These are phyloP conservation scores for Croton setiger DNA, from an alignment of 441 rosid species.

Conservation along the genomic window DNA sequence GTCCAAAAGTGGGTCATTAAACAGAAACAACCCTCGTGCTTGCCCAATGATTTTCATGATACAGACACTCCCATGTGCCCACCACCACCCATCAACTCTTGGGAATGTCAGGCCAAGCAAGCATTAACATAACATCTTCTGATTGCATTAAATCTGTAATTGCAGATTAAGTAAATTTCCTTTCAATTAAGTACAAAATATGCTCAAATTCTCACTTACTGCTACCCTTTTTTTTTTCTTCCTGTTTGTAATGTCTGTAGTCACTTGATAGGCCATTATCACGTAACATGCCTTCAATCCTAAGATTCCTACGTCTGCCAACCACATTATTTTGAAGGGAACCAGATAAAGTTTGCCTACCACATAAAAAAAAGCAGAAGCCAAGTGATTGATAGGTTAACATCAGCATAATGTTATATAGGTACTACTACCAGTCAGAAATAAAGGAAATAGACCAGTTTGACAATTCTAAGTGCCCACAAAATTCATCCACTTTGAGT, in stretches of 20 bases:
- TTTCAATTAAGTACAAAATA: neutral
- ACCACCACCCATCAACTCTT: neutral
- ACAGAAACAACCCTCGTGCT: conserved; percentile 8
- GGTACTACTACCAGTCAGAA: conserved; percentile 7
- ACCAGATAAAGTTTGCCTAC: neutral
- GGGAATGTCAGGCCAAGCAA: neutral
- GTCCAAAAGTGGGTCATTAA: conserved; percentile 8
- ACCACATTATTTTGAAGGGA: neutral
- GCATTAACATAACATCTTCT: neutral
- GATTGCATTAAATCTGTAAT: neutral
- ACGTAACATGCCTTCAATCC: neutral
- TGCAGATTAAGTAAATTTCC: neutral
- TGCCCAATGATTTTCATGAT: neutral
- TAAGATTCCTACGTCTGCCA: neutral
- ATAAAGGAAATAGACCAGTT: conserved; percentile 1
- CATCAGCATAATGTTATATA: conserved; percentile 17
- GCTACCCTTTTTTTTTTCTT: neutral
- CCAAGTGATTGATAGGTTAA: neutral
- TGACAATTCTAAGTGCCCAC: neutral
- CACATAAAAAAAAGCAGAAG: neutral
- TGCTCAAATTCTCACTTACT: neutral
- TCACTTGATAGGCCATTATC: neutral
- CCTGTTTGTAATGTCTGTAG: neutral
- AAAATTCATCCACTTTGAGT: conserved; percentile 2
- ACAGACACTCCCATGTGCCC: conserved; percentile 7